Conservation (phyloP, 441 rosid genomes). For the Croton laevigatus region DNA sequence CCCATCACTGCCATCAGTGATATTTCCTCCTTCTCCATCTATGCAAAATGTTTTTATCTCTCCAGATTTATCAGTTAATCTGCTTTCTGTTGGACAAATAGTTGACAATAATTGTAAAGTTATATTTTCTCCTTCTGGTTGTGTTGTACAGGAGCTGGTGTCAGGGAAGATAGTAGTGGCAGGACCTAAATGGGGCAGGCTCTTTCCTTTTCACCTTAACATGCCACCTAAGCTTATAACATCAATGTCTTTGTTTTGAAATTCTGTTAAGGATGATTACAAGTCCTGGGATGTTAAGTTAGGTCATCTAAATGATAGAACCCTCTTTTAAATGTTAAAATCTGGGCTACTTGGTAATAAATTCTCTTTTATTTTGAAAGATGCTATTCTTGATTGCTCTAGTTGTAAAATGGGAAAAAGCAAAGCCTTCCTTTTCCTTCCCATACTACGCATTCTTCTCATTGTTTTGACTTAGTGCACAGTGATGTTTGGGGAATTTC, state of each 20-base stretch:
- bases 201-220: not conserved
- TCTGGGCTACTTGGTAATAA: too few relatives aligned
- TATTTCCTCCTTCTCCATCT: not conserved
- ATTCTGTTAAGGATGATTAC: not conserved
- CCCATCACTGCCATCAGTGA: not conserved
- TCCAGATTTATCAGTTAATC: not conserved
- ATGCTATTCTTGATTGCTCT: not conserved
- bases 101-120: not conserved
- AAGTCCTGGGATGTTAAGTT: not conserved
- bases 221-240: not conserved
- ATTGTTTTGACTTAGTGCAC: not conserved
- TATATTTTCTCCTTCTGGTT: conserved; percentile 9
- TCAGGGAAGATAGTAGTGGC: not conserved
- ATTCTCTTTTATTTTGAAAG: too few relatives aligned
- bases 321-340: not conserved
- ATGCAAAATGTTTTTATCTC: not conserved
- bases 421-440: not conserved
- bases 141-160: not conserved
- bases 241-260: not conserved
- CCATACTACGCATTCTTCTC: not conserved
- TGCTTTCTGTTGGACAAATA: not conserved
- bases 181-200: not conserved
- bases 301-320: conserved; percentile 4
- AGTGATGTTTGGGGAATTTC: not conserved
- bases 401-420: not conserved